Percentiles rank a stretch among this genome's conserved stretches.
Evolutionary conservation across 139 green algal species (phyloP).

Genomic region (Haematococcus lacustris): DNA sequence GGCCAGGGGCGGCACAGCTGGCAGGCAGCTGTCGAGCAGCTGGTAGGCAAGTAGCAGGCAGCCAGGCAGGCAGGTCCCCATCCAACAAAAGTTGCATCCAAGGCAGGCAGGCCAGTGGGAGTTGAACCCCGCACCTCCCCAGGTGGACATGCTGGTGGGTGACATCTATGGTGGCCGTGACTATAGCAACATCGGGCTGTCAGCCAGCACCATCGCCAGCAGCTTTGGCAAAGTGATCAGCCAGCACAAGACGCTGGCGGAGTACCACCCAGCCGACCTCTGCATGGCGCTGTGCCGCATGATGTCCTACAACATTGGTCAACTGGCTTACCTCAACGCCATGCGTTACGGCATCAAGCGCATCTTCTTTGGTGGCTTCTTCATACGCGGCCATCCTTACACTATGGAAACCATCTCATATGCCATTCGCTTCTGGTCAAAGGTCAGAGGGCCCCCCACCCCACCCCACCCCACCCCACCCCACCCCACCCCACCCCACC

Average conservation of each 20-base stretch:
- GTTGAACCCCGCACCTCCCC: too few species aligned
- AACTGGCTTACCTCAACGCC: slow-evolving; percentile 67
- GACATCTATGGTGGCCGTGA: slow-evolving; percentile 96
- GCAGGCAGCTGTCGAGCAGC: too few species aligned
- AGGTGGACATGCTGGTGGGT: slow-evolving; percentile 98
- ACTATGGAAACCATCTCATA: slow-evolving; percentile 99
- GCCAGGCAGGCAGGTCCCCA: too few species aligned
- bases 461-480: background rate
- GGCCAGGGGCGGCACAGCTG: too few species aligned
- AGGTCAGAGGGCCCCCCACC: slow-evolving; percentile 35
- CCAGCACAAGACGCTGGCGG: slow-evolving; percentile 57
- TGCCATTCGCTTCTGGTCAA: slow-evolving; percentile 95
- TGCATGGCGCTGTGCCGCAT: slow-evolving; percentile 87
- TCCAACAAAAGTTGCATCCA: too few species aligned
- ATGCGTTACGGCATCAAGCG: slow-evolving; percentile 82
- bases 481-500: too few species aligned
- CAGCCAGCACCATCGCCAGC: slow-evolving; percentile 87
- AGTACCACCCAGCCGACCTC: slow-evolving; percentile 88
- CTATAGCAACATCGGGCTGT: slow-evolving; percentile 88
- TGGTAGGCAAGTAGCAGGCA: too few species aligned
- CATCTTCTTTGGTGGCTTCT: slow-evolving; percentile 97
- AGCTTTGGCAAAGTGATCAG: slow-evolving; percentile 84
- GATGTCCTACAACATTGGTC: slow-evolving; percentile 98
- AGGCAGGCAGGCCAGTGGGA: too few species aligned
- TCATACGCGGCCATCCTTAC: slow-evolving; percentile 97